Conservation (phyloP, 2,329 filamentous ascomycete genomes). For the Botryotinia calthae region DNA sequence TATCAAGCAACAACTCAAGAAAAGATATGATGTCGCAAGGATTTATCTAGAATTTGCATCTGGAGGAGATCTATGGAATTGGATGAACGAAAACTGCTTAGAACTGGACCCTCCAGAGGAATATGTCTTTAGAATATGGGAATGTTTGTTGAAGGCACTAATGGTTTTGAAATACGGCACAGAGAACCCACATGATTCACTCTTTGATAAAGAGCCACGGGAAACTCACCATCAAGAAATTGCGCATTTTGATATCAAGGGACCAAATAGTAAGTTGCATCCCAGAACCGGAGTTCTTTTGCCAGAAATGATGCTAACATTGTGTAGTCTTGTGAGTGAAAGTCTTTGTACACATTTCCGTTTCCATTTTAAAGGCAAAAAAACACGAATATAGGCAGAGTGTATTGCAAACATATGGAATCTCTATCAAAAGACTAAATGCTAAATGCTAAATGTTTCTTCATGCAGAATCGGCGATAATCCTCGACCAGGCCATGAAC, state of each 20-base stretch:
- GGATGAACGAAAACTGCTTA: neutral
- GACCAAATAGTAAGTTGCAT: neutral
- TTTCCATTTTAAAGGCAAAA: neutral
- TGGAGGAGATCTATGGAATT: neutral
- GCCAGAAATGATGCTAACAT: neutral
- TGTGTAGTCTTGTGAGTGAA: constrained; percentile 5
- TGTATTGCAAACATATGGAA: neutral
- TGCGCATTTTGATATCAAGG: constrained; percentile 11
- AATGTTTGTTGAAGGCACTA: constrained; percentile 13
- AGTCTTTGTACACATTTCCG: neutral
- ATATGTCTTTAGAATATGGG: constrained; percentile 10
- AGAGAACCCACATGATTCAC: neutral
- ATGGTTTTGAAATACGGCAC: constrained; percentile 11
- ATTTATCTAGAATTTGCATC: constrained; percentile 16
- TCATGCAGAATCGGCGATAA: neutral
- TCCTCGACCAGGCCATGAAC: constrained; percentile 4
- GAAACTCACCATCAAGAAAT: neutral
- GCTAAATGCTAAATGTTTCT: neutral
- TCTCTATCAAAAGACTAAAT: neutral
- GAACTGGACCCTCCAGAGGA: neutral
- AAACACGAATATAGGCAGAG: neutral
- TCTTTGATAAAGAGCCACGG: neutral
- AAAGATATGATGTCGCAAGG: neutral
- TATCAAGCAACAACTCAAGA: neutral
- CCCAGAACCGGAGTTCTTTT: neutral